Base-by-base conservation (phyloP, 192 early-diverging fungal species). In the Pilobolus umbonatus region DNA sequence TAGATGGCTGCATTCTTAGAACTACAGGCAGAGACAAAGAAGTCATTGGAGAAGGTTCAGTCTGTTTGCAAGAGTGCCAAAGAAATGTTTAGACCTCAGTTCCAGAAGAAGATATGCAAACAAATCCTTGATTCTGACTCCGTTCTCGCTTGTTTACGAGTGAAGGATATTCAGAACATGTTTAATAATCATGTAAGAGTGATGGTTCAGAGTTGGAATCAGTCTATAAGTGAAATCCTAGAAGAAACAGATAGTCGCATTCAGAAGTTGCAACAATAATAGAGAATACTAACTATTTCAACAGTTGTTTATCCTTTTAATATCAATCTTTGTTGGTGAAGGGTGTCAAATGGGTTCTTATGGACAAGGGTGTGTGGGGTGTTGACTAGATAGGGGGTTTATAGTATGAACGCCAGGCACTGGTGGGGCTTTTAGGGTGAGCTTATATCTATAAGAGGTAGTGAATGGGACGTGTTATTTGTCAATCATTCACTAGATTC, bases 231-330 rank as follows among this genome's bases (percentile, higher is more conserved):
- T 6, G 17, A 30, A 6, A 39, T 58, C 4, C 17, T 34, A 11
- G 67, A 69, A 38, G 67, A 60, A 26, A 47, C 64, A 15, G 54
- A 69, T 54, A 51, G 51, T 22, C 56, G 67, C 14, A 24, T 69
- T 17, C 61, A 46, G 8, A 69, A 69, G 38, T 44, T 69, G 10
- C 57, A 63, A 59, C 45, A 56, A 11, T 21, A 52, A 17, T 45
- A 48, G 24, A 49, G n/a, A n/a, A n/a, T n/a, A n/a, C n/a, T n/a
- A n/a, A n/a, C n/a, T n/a, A n/a, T n/a, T n/a, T n/a, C n/a, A n/a
- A n/a, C n/a, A n/a, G n/a, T n/a, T n/a, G n/a, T n/a, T n/a, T n/a
- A n/a, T n/a, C n/a, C n/a, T n/a, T n/a, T n/a, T n/a, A n/a, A n/a
- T n/a, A n/a, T n/a, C n/a, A n/a, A n/a, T n/a, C n/a, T n/a, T n/a